Base-by-base conservation (phyloP, 352 stramenopile genomes). In the Phytophthora fragariae region DNA sequence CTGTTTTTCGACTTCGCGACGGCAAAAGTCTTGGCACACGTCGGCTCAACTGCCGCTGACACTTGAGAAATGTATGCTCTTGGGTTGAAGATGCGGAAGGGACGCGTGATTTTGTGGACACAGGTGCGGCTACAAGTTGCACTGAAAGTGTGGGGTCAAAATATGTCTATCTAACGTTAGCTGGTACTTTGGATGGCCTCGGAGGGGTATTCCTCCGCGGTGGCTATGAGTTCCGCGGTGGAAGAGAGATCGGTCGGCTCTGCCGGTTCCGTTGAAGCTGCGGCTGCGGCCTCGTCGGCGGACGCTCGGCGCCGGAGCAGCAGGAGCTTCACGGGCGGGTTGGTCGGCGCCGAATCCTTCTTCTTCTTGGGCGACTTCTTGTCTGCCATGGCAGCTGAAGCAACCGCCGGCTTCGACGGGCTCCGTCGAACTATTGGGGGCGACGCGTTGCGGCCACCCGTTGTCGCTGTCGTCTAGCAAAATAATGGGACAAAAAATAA, bases 251-350 rank as follows among this genome's bases (percentile, higher is more conserved):
- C 46, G 1, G 44, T 5, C 2, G 37, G 37, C 2, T 41, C 33
- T 17, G 52, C 53, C 24, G 35, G 15, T 27, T n/a, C 12, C 39
- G 12, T 15, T 15, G 39, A 9, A 46, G 39, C 39, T n/a, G 19
- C 58, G 37, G 39, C 49, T 37, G 8, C 37, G 12, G 33, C 4
- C 31, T 58, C 41, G 37, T 81, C 73, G 21, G 37, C 52, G 12
- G 74, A 73, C 0, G 73, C 67, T 31, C 86, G 79, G 2, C 83
- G 73, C 10, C 84, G 81, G 50, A 84, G 76, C 33, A 91, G 77
- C 50, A 92, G 67, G 70, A 92, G 68, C 71, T 91, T 93, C 44
- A 89, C 80, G 0, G 84, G 84, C 8, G 86, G 84, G 35, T 92
- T 92, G 29, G 82, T 91, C 9, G 69, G 62, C n/a, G 68, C 35